Evolutionary conservation across 2,329 filamentous ascomycete species (phyloP).

Genomic region (Penicillium hesseltinei): DNA sequence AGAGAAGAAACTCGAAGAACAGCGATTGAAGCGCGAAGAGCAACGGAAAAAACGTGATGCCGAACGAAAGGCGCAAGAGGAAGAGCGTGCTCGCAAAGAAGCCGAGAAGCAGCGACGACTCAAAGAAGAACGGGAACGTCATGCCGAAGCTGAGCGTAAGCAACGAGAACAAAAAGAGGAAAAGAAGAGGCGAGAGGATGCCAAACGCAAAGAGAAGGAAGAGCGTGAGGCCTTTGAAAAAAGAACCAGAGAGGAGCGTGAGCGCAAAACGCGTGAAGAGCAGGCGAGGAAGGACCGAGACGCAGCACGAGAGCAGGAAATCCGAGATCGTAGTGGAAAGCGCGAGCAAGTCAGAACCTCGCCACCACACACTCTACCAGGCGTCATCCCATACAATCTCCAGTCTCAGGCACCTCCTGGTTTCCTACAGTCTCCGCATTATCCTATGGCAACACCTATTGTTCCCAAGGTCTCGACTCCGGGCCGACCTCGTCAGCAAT

Average conservation of each 20-base stretch:
- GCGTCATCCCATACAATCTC: conserved; percentile 55
- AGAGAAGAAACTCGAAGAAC: conserved; percentile 75
- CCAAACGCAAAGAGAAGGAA: conserved; percentile 75
- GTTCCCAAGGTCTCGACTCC: conserved; percentile 81
- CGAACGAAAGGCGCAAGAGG: conserved; percentile 85
- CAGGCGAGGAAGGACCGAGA: conserved; percentile 60
- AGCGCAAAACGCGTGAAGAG: conserved; percentile 51
- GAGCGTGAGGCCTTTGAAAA: conserved; percentile 61
- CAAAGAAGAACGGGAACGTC: conserved; percentile 81
- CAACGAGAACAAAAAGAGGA: conserved; percentile 77
- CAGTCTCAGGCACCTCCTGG: conserved; percentile 52
- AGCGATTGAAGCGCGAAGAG: conserved; percentile 79
- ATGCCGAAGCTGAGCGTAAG: conserved; percentile 82
- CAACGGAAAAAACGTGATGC: conserved; percentile 88
- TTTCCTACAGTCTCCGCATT: conserved; percentile 71
- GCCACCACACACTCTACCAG: conserved; percentile 57
- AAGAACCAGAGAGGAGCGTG: conserved; percentile 62
- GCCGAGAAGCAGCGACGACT: conserved; percentile 75
- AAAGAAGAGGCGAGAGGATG: conserved; percentile 70
- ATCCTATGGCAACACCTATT: conserved; percentile 74
- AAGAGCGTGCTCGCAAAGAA: conserved; percentile 80
- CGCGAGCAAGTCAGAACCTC: conserved; percentile 50
- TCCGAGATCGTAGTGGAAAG: conserved; percentile 37
- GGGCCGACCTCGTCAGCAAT: conserved; percentile 70
- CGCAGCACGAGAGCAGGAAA: conserved; percentile 47